phyloP scores from a whole-genome alignment of 352 stramenopile species.

The Globisporangium carolinianum region DNA sequence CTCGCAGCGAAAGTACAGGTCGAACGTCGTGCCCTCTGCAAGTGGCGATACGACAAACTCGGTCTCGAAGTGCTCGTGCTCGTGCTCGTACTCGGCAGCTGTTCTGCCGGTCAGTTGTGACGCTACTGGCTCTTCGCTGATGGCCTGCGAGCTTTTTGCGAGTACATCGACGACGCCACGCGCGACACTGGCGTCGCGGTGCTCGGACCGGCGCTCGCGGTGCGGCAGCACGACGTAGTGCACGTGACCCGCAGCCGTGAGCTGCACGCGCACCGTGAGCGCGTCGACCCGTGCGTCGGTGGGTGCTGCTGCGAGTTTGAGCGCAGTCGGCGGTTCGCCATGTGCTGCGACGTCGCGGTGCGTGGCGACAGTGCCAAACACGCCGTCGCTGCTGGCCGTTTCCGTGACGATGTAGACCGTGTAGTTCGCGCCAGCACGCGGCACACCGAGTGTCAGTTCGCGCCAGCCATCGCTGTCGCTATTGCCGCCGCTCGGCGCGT shows the following conservation, averaged over 20 bases:
- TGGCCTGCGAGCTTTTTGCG: background rate
- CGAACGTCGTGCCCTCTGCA: conserved; percentile 49
- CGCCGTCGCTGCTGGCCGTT: conserved; percentile 53
- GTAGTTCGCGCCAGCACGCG: conserved; percentile 47
- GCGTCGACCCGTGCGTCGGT: conserved; percentile 63
- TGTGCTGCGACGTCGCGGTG: conserved; percentile 51
- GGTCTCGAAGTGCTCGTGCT: background rate
- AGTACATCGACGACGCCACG: conserved; percentile 12
- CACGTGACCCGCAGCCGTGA: conserved; percentile 47
- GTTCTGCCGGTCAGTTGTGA: background rate
- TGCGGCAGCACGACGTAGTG: conserved; percentile 53
- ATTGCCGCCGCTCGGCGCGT: conserved; percentile 17
- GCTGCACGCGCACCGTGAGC: conserved; percentile 38
- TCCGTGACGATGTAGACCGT: conserved; percentile 72
- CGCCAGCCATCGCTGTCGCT: conserved; percentile 36
- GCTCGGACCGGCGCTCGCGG: conserved; percentile 17
- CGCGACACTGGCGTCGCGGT: conserved; percentile 8
- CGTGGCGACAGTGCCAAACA: conserved; percentile 63
- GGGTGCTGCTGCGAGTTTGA: conserved; percentile 31
- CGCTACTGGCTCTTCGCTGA: no score
- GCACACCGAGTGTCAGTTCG: conserved; percentile 51
- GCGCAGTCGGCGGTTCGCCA: conserved; percentile 24
- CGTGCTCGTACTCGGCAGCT: no score
- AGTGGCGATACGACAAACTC: conserved; percentile 45
- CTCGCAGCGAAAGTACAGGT: conserved; percentile 69